A percentile compares a stretch with the other conserved stretches of the same genome.
Evolutionary conservation across 2,329 filamentous ascomycete genomes (phyloP).

Genomic region (Elsinoe arachidis): DNA sequence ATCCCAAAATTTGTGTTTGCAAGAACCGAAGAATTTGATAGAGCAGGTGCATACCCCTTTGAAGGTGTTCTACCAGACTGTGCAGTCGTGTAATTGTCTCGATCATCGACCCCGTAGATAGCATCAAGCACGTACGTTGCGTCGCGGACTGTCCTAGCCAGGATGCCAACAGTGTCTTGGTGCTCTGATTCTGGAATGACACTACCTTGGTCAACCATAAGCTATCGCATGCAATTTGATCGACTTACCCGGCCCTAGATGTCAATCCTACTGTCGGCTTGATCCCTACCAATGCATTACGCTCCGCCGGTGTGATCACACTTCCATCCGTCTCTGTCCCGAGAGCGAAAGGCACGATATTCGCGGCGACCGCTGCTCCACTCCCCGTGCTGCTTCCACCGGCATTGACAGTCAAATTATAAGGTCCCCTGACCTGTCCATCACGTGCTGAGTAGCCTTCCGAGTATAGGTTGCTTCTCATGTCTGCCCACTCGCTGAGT

Average conservation of each 20-base stretch:
- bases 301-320: slow-evolving; percentile 62
- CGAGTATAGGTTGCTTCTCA: slow-evolving; percentile 58
- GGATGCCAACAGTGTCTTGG: slow-evolving; percentile 60
- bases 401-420: slow-evolving; percentile 60
- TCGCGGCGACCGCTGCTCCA: slow-evolving; percentile 55
- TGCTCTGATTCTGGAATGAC: slow-evolving; percentile 56
- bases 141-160: slow-evolving; percentile 61
- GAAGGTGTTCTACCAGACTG: slow-evolving; percentile 48
- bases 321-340: slow-evolving; percentile 66
- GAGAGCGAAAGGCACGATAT: slow-evolving; percentile 54
- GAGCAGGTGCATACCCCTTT: slow-evolving; percentile 49
- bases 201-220: neutral
- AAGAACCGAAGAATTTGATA: slow-evolving; percentile 47
- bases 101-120: slow-evolving; percentile 55
- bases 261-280: slow-evolving; percentile 69
- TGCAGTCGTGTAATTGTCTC: slow-evolving; percentile 57
- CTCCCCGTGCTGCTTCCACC: slow-evolving; percentile 62
- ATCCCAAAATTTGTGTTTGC: slow-evolving; percentile 58
- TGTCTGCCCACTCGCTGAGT: slow-evolving; percentile 66
- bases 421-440: slow-evolving; percentile 56
- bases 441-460: slow-evolving; percentile 59
- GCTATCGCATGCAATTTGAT: neutral
- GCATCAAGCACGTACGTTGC: slow-evolving; percentile 57
- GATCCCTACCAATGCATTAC: slow-evolving; percentile 61
- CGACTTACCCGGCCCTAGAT: slow-evolving; percentile 40